Evolutionary conservation across 2,329 filamentous ascomycete genomes (phyloP).

Genomic region (Mycosphaerella sp.): DNA sequence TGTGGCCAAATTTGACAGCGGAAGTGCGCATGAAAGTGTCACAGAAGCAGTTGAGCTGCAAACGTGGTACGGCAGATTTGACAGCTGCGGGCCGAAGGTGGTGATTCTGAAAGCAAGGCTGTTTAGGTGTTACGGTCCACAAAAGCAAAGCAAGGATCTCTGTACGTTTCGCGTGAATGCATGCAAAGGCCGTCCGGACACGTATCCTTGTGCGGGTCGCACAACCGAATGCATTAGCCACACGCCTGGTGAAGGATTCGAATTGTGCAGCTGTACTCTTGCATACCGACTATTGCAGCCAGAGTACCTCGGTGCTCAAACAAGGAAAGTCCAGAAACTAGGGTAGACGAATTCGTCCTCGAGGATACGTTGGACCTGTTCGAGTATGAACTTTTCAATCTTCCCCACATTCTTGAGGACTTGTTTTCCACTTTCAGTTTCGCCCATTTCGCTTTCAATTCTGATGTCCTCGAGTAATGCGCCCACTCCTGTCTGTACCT

Average conservation of each 20-base stretch:
- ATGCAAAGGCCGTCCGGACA: conserved; percentile 1
- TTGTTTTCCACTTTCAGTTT: conserved; percentile 84
- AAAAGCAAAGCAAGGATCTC: conserved; percentile 4
- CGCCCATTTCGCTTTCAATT: conserved; percentile 96
- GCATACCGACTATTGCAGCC: background rate
- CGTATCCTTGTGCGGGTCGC: background rate
- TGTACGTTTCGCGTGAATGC: conserved; percentile 8
- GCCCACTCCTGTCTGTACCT: conserved; percentile 42
- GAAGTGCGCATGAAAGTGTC: background rate
- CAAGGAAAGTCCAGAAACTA: conserved; percentile 95
- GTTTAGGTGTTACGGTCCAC: conserved; percentile 7
- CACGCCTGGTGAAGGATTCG: background rate
- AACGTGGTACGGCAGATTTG: conserved; percentile 14
- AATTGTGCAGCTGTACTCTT: background rate
- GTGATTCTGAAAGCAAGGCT: conserved; percentile 12
- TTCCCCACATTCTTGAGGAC: conserved; percentile 98
- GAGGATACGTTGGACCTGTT: conserved; percentile 94
- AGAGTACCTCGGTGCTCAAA: conserved; percentile 36
- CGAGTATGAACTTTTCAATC: conserved; percentile 93
- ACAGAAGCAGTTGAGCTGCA: background rate
- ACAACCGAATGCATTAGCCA: background rate
- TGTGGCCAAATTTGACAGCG: background rate
- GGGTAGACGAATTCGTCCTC: conserved; percentile 99
- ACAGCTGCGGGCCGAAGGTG: conserved; percentile 16
- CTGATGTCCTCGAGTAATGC: conserved; percentile 85